phyloP scores from a whole-genome alignment of 768 basidiomycete genomes.

The Hygrophorus pudorinus region DNA sequence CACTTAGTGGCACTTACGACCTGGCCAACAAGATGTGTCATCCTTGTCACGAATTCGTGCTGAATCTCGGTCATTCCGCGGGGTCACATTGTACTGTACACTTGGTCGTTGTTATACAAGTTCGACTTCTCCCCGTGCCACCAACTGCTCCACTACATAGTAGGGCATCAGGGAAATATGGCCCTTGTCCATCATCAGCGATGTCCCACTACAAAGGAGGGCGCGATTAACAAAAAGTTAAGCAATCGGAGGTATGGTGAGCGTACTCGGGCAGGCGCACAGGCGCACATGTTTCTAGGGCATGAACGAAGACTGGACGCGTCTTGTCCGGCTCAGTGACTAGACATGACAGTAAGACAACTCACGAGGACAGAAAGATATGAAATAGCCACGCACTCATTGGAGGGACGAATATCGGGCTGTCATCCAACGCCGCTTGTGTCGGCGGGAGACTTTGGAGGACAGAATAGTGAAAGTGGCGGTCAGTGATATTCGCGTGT shows the following conservation, averaged over 20 bases:
- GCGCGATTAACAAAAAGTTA: no score
- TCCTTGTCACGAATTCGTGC: no score
- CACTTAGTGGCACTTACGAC: no score
- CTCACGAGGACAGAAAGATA: not conserved
- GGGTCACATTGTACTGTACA: no score
- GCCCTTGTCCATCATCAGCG: slow-evolving; percentile 64
- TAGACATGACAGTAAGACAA: not conserved
- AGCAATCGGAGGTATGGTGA: no score
- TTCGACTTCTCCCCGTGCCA: slow-evolving; percentile 70
- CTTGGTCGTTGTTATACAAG: slow-evolving; percentile 50
- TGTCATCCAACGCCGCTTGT: slow-evolving; percentile 71
- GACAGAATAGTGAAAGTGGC: slow-evolving; percentile 73
- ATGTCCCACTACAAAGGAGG: slow-evolving; percentile 45
- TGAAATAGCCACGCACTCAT: slow-evolving; percentile 47
- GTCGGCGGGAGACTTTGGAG: slow-evolving; percentile 73
- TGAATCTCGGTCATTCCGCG: no score
- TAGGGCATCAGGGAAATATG: slow-evolving; percentile 78
- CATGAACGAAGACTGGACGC: slow-evolving; percentile 74
- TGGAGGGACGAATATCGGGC: slow-evolving; percentile 55
- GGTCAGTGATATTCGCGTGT: slow-evolving; percentile 66
- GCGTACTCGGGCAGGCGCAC: slow-evolving; percentile 63
- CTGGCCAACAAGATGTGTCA: no score
- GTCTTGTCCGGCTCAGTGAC: slow-evolving; percentile 72
- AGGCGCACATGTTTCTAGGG: slow-evolving; percentile 57
- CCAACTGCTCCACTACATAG: slow-evolving; percentile 65